phyloP scores from a whole-genome alignment of 495 filamentous ascomycete genomes.

The Neurospora sp. region DNA sequence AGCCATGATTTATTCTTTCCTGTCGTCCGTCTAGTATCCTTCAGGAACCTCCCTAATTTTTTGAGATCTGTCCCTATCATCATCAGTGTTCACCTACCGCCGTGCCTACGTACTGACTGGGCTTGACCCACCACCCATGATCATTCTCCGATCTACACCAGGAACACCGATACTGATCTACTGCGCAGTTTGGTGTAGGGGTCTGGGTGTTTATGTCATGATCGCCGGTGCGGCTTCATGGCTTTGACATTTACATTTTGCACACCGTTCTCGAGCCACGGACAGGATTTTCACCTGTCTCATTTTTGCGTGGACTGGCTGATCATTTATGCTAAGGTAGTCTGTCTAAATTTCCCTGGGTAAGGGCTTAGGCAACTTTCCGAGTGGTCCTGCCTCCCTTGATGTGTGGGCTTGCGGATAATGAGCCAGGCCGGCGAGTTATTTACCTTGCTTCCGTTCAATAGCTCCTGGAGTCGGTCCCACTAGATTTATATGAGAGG shows the following conservation, averaged over 20 bases:
- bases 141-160: neutral
- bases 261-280: neutral
- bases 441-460: neutral
- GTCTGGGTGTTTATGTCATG: neutral
- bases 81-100: neutral
- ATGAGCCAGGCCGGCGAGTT: neutral
- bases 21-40: too few species aligned
- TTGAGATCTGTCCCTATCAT: neutral
- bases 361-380: neutral
- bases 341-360: neutral
- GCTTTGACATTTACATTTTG: neutral
- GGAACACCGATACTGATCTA: neutral
- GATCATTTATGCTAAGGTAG: neutral
- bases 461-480: neutral
- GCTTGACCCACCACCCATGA: neutral
- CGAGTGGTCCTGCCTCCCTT: neutral
- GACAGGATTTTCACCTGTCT: neutral
- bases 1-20: too few species aligned
- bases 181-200: neutral
- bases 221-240: neutral
- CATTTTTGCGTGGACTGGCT: neutral
- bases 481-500: neutral
- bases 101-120: neutral
- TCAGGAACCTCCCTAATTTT: too few species aligned
- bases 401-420: too few species aligned